phyloP scores from a whole-genome alignment of 2,329 filamentous ascomycete species.

The Cytospora schulzeri region DNA sequence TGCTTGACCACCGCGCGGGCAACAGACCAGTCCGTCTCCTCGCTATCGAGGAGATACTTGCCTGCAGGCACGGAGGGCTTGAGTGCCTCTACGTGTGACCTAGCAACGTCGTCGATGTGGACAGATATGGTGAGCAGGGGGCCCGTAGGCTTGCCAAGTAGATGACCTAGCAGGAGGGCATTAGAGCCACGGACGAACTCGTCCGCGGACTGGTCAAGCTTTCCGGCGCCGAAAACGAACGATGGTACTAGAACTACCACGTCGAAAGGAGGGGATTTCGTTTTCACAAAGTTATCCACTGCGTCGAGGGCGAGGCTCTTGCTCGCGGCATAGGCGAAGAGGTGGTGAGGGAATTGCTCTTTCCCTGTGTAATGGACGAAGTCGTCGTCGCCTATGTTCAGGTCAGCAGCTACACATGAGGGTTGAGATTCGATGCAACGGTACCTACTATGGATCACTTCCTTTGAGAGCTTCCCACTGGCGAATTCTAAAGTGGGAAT shows the following conservation, averaged over 20 bases:
- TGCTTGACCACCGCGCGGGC: background rate
- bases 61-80: background rate
- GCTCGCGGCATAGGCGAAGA: conserved; percentile 1
- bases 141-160: background rate
- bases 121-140: conserved; percentile 1
- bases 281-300: background rate
- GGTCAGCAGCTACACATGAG: conserved; percentile 55
- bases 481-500: conserved; percentile 45
- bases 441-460: background rate
- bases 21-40: background rate
- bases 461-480: conserved; percentile 39
- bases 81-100: background rate
- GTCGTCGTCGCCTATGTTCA: conserved; percentile 47
- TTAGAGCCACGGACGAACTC: background rate
- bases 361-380: conserved; percentile 35
- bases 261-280: background rate
- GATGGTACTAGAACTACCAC: background rate
- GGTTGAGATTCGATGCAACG: conserved; percentile 31
- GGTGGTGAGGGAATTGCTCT: conserved; percentile 1
- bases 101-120: background rate
- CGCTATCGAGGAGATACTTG: background rate
- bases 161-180: background rate
- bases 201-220: background rate
- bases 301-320: background rate
- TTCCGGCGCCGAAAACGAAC: background rate